phyloP scores from a whole-genome alignment of 2,329 filamentous ascomycete species.

The Rutstroemia sp. region DNA sequence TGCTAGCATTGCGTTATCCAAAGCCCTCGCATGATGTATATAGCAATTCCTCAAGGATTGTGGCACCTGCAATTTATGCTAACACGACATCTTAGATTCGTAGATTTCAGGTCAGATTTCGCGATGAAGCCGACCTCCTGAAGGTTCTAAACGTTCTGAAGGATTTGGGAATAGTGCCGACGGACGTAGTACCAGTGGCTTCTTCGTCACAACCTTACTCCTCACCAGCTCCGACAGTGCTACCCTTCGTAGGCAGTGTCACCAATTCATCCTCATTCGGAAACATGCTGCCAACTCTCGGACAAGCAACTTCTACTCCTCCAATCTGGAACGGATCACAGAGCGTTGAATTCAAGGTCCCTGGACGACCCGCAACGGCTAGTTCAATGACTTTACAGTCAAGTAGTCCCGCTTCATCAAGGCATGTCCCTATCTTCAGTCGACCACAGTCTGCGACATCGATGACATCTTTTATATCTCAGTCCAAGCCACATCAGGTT shows the following conservation, averaged over 20 bases:
- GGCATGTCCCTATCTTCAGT: background rate
- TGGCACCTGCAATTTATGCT: background rate
- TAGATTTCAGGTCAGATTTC: conserved; percentile 38
- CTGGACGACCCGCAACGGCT: conserved; percentile 11
- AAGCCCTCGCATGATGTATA: conserved; percentile 22
- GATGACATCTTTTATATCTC: conserved; percentile 5
- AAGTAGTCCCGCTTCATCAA: background rate
- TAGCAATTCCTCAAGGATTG: background rate
- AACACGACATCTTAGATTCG: conserved; percentile 29
- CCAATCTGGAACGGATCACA: background rate
- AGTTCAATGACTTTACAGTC: conserved; percentile 5
- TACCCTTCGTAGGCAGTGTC: background rate
- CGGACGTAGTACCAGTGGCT: conserved; percentile 9
- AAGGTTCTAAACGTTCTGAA: conserved; percentile 22
- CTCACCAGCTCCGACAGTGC: background rate
- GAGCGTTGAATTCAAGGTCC: conserved; percentile 17
- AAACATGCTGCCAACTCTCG: background rate
- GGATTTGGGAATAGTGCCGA: conserved; percentile 30
- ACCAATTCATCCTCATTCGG: background rate
- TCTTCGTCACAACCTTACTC: background rate
- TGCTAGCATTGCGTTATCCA: conserved; percentile 31
- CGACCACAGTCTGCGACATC: conserved; percentile 10
- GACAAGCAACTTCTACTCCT: background rate
- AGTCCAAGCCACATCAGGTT: background rate
- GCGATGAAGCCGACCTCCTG: conserved; percentile 30